phyloP scores from a whole-genome alignment of 257 asterid genomes.

The Nyctanthes arbortristis region DNA sequence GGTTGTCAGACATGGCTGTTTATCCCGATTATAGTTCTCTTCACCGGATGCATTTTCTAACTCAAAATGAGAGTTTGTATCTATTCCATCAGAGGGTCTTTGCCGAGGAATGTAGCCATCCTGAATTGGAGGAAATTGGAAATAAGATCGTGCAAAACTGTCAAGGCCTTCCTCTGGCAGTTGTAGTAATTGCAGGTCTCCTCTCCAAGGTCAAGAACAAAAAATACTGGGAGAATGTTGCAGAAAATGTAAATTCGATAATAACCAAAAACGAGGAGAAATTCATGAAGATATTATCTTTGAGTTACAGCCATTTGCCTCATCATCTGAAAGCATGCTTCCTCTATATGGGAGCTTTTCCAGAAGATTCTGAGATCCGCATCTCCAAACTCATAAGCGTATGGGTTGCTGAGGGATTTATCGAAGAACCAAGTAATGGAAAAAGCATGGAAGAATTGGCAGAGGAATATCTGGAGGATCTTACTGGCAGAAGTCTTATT shows the following conservation, averaged over 20 bases:
- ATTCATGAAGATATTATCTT: conserved; percentile 20
- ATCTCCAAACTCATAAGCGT: conserved; percentile 15
- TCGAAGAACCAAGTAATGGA: background rate
- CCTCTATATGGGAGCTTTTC: conserved; percentile 24
- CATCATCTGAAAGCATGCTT: conserved; percentile 29
- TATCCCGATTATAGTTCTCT: background rate
- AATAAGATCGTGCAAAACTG: conserved; percentile 25
- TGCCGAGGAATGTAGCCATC: conserved; percentile 10
- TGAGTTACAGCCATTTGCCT: conserved; percentile 34
- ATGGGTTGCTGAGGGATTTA: conserved; percentile 35
- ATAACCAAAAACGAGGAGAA: conserved; percentile 11
- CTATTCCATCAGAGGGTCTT: conserved; percentile 20
- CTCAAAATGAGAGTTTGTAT: conserved; percentile 25
- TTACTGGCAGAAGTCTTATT: conserved; percentile 29
- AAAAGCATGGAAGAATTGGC: conserved; percentile 31
- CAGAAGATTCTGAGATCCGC: conserved; percentile 15
- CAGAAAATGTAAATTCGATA: conserved; percentile 7
- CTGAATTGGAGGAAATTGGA: conserved; percentile 28
- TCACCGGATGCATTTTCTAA: conserved; percentile 24
- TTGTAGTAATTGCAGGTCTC: conserved; percentile 33
- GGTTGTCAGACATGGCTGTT: conserved; percentile 1
- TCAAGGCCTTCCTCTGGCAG: conserved; percentile 33
- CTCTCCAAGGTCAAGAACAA: conserved; percentile 24
- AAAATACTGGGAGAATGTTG: conserved; percentile 24
- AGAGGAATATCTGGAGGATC: conserved; percentile 22